These are phyloP conservation scores for Magnaporthales sp. DNA, from an alignment of 2,329 filamentous ascomycete species.

Conservation along the genomic window DNA sequence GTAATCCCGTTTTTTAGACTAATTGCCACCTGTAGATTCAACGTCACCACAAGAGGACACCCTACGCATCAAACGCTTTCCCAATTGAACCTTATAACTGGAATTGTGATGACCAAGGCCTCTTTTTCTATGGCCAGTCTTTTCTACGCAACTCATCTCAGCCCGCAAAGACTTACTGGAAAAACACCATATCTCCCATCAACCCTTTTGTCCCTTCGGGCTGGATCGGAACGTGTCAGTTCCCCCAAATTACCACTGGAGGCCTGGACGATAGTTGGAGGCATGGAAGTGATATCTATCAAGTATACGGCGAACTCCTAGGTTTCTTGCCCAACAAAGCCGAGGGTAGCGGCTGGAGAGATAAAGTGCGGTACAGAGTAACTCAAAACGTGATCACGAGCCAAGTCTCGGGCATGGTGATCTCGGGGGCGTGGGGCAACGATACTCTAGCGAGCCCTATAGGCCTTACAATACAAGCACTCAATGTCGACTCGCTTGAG, in stretches of 20 bases:
- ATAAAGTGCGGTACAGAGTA: conserved; percentile 55
- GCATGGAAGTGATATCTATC: conserved; percentile 68
- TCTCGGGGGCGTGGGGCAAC: conserved; percentile 57
- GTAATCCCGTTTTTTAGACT: neutral
- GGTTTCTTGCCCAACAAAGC: conserved; percentile 52
- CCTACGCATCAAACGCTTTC: conserved; percentile 70
- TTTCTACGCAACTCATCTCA: conserved; percentile 19
- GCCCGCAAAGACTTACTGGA: conserved; percentile 52
- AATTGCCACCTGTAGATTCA: conserved; percentile 48
- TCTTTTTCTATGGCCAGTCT: conserved; percentile 58
- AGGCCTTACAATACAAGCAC: conserved; percentile 42
- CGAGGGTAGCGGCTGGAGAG: conserved; percentile 25
- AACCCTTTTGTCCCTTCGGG: conserved; percentile 62
- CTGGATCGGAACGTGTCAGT: conserved; percentile 68
- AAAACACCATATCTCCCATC: conserved; percentile 46
- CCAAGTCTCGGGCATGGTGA: conserved; percentile 69
- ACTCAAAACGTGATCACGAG: conserved; percentile 78
- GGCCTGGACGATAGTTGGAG: conserved; percentile 68
- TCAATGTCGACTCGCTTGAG: conserved; percentile 61
- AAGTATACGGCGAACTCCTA: conserved; percentile 65
- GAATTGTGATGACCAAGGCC: conserved; percentile 61
- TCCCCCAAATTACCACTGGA: conserved; percentile 67
- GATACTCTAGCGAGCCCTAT: neutral
- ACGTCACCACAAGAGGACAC: conserved; percentile 77
- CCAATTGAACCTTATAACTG: conserved; percentile 64